These are phyloP conservation scores for Ascoidea rubescens DNA, from an alignment of 805 yeast genomes.

Conservation along the genomic window DNA sequence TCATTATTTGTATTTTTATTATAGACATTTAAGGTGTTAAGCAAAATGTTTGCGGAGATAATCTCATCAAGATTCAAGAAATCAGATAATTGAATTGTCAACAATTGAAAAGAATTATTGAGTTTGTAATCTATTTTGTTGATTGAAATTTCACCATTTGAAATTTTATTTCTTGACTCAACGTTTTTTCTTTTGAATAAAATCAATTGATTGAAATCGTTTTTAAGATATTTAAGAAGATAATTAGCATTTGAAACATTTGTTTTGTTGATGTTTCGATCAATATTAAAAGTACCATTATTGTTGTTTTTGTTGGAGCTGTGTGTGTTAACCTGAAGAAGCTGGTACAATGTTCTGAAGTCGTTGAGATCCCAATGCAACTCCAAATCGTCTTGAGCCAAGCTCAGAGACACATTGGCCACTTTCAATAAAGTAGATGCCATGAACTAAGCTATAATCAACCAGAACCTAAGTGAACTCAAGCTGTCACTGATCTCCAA, in stretches of 20 bases:
- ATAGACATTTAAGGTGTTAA: too few species aligned
- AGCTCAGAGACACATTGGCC: too few species aligned
- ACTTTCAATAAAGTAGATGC: too few species aligned
- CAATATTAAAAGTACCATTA: too few species aligned
- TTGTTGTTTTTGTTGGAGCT: too few species aligned
- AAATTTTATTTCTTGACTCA: neutral
- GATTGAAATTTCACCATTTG: neutral
- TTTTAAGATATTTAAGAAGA: too few species aligned
- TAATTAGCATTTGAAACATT: neutral
- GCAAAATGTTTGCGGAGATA: neutral
- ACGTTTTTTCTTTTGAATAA: neutral
- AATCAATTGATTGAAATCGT: neutral
- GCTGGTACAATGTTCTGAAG: neutral
- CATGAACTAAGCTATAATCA: too few species aligned
- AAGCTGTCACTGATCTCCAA: too few species aligned
- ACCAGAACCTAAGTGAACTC: too few species aligned
- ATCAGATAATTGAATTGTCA: slow-evolving; percentile 44
- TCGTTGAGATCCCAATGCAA: neutral
- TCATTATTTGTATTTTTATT: slow-evolving; percentile 15
- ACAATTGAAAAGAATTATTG: slow-evolving; percentile 50
- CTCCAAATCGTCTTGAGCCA: too few species aligned
- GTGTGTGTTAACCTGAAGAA: neutral
- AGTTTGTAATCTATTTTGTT: slow-evolving; percentile 31
- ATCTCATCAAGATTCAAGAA: slow-evolving; percentile 70
- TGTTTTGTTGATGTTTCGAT: too few species aligned